These are phyloP conservation scores for Paraleonurus japonicus DNA, from an alignment of 257 asterid species.

Conservation along the genomic window DNA sequence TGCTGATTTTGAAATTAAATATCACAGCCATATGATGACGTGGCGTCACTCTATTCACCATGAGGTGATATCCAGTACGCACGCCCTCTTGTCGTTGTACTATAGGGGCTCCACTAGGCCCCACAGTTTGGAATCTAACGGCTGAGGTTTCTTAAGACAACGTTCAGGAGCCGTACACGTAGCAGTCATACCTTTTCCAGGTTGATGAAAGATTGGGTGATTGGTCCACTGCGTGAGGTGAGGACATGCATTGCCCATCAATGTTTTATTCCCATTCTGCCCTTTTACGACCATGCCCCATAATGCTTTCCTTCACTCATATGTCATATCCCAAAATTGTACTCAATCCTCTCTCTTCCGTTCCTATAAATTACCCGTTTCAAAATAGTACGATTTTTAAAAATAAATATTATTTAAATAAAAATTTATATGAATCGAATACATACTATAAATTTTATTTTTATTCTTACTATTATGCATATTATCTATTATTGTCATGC, in stretches of 20 bases:
- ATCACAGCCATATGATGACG: constrained; percentile 11
- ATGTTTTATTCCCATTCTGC: background rate
- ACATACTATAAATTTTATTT: no score
- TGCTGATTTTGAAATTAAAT: background rate
- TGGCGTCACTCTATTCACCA: constrained; percentile 10
- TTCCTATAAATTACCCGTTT: no score
- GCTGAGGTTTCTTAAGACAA: background rate
- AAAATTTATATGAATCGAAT: no score
- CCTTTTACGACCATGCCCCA: background rate
- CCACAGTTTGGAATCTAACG: background rate
- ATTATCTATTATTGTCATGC: no score
- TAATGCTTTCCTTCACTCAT: background rate
- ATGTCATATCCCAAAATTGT: background rate
- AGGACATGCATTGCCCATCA: constrained; percentile 3
- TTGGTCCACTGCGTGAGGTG: background rate
- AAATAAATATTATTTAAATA: no score
- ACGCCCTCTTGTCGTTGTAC: constrained; percentile 21
- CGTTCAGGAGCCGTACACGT: constrained; percentile 18
- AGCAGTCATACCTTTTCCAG: constrained; percentile 11
- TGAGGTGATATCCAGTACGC: constrained; percentile 7
- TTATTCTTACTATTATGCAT: no score
- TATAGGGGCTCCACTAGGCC: background rate
- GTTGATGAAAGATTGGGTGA: constrained; percentile 13
- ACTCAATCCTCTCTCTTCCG: no score
- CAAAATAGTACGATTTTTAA: no score